These are phyloP conservation scores for Puccinia hordei DNA, from an alignment of 1,284 basidiomycete genomes.

Conservation along the genomic window DNA sequence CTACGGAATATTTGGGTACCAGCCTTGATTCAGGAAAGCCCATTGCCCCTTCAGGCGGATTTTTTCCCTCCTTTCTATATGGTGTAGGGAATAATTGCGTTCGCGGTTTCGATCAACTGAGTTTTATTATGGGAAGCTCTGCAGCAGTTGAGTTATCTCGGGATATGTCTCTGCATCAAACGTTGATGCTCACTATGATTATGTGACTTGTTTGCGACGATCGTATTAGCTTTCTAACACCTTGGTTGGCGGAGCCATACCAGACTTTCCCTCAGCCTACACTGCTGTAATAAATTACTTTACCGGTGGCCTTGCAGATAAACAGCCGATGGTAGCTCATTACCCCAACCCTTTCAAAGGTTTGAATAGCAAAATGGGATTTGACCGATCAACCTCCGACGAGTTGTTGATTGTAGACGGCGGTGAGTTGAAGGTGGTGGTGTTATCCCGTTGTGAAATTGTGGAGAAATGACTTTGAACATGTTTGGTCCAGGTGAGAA, in stretches of 20 bases:
- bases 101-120: slow-evolving; percentile 36
- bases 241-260: background rate
- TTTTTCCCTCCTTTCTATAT: background rate
- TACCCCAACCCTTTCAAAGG: slow-evolving; percentile 50
- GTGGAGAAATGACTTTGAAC: background rate
- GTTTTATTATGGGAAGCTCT: slow-evolving; percentile 35
- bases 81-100: background rate
- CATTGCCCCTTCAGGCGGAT: background rate
- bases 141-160: slow-evolving; percentile 29
- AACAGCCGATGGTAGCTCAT: background rate
- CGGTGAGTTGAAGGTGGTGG: slow-evolving; percentile 60
- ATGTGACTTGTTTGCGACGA: background rate
- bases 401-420: slow-evolving; percentile 63
- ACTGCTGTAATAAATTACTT: slow-evolving; percentile 9
- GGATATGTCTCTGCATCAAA: background rate
- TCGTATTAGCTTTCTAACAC: slow-evolving; percentile 34
- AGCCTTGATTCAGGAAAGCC: slow-evolving; percentile 55
- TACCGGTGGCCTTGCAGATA: slow-evolving; percentile 56
- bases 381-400: slow-evolving; percentile 54
- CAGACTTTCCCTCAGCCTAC: background rate
- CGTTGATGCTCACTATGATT: slow-evolving; percentile 21
- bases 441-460: background rate
- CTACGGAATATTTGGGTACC: slow-evolving; percentile 57
- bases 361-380: slow-evolving; percentile 50
- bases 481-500: slow-evolving; percentile 10